Evolutionary conservation across 148 eudicot species (phyloP), one percentile per base, ranked within the genome.

Genomic region (Arctostaphylos glauca): DNA sequence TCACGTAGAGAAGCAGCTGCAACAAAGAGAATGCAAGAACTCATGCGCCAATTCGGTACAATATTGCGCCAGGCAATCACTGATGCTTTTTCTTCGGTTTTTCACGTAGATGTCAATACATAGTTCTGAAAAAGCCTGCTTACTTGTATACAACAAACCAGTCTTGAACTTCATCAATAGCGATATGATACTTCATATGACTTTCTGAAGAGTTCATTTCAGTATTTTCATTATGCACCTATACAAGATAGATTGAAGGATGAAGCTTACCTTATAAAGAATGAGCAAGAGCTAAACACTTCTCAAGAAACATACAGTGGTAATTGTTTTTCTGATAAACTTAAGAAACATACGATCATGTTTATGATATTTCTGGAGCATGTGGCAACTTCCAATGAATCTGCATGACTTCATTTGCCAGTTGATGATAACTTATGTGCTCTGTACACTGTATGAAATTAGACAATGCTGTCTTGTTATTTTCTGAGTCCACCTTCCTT

Each of bases 1-100:
- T 80, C 89, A 74, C 82, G 77, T 76, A 89, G 78, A 81, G 92
- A 92, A 85, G 85, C 91, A 76, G 88, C 88, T 82, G 95, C 93
- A 23, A 81, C 91, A 78, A 91, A 90, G 90, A 89, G 98, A 88
- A 95, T 92, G 98, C 98, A 94, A 83, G 95, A 92, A 73, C 91
- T 95, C 52, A 92, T 92, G 84, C 93, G 93, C 74, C 94, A 92
- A 78, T 95, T 92, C 80, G 88, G 89, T 16, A 82, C 85, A 52
- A 88, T 92, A 81, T 82, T 95, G 31, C 86, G 84, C 73, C 92
- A 90, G 98, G 98, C 87, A 64, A 85, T 77, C 76, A 41, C 31
- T 23, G n/a, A 82, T 71, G 18, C 80, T 87, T 60, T n/a, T 15
- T 31, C 38, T 31, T 31, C 1, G 38, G 4, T 25, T 66, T 52